Conservation (phyloP, 1,284 basidiomycete genomes). For the Rhizoctonia solani region DNA sequence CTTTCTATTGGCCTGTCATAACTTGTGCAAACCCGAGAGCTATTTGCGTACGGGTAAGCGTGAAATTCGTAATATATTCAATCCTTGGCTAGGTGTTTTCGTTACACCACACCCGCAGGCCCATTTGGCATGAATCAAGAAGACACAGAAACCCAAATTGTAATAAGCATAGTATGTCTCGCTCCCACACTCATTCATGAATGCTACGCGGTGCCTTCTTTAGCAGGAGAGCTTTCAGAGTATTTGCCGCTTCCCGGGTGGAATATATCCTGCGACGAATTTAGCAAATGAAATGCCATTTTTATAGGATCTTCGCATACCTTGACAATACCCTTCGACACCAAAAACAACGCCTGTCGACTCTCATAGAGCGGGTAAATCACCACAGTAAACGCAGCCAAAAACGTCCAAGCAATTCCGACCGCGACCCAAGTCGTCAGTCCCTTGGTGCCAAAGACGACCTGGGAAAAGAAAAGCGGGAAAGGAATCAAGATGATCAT, state of each 20-base stretch:
- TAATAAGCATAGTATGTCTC: constrained; percentile 4
- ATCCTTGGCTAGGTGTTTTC: background rate
- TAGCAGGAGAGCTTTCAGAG: background rate
- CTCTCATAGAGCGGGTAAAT: constrained; percentile 88
- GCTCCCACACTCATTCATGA: background rate
- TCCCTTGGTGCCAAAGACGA: constrained; percentile 66
- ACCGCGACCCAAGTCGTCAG: constrained; percentile 76
- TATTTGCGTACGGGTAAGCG: background rate
- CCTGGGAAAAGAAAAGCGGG: constrained; percentile 79
- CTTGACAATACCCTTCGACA: constrained; percentile 66
- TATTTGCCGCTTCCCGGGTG: constrained; percentile 33
- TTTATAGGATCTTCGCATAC: constrained; percentile 50
- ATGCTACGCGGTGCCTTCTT: constrained; percentile 4
- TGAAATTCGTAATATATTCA: background rate
- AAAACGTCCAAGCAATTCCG: constrained; percentile 83
- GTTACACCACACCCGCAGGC: too few relatives aligned
- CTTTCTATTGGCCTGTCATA: constrained; percentile 14
- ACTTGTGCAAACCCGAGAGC: background rate
- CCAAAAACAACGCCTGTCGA: constrained; percentile 62
- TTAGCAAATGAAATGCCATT: too few relatives aligned
- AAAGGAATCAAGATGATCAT: constrained; percentile 76
- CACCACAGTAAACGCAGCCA: constrained; percentile 73
- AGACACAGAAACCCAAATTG: constrained; percentile 12
- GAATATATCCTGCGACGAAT: constrained; percentile 28
- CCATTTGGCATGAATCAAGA: background rate